Conservation (phyloP, 2,329 filamentous ascomycete genomes). For the Ophiostoma populinum region DNA sequence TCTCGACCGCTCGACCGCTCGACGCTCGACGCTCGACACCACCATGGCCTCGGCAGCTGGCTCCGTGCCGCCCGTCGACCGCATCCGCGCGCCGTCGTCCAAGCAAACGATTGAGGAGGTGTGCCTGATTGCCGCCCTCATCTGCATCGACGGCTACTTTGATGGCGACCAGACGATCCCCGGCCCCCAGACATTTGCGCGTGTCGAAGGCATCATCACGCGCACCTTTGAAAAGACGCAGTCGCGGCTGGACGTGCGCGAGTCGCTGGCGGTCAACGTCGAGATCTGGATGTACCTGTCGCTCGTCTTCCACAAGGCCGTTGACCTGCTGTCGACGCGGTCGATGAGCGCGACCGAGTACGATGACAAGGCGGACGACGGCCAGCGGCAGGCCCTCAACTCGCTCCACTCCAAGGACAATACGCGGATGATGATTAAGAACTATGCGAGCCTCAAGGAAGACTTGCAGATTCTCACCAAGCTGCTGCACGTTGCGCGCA, state of each 20-base stretch:
- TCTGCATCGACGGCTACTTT: slow-evolving; percentile 45
- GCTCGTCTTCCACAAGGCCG: slow-evolving; percentile 41
- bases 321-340: slow-evolving; percentile 41
- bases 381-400: slow-evolving; percentile 1
- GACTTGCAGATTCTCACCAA: slow-evolving; percentile 48
- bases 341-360: slow-evolving; percentile 36
- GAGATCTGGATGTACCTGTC: slow-evolving; percentile 49
- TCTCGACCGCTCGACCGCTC: too few species aligned
- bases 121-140: slow-evolving; percentile 41
- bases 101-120: slow-evolving; percentile 44
- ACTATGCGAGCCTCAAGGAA: slow-evolving; percentile 42
- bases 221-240: slow-evolving; percentile 48
- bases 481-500: slow-evolving; percentile 48
- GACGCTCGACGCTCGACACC: too few species aligned
- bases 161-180: slow-evolving; percentile 34
- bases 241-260: slow-evolving; percentile 42
- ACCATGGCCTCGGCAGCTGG: too few species aligned
- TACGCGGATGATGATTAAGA: slow-evolving; percentile 44
- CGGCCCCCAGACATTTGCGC: slow-evolving; percentile 36
- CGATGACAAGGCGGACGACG: not conserved
- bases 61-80: slow-evolving; percentile 13
- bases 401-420: slow-evolving; percentile 29
- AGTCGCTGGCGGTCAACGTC: slow-evolving; percentile 43
- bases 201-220: slow-evolving; percentile 38
- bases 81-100: slow-evolving; percentile 12